Evolutionary conservation across 2,329 filamentous ascomycete species (phyloP).

Genomic region (Chalara sp.): DNA sequence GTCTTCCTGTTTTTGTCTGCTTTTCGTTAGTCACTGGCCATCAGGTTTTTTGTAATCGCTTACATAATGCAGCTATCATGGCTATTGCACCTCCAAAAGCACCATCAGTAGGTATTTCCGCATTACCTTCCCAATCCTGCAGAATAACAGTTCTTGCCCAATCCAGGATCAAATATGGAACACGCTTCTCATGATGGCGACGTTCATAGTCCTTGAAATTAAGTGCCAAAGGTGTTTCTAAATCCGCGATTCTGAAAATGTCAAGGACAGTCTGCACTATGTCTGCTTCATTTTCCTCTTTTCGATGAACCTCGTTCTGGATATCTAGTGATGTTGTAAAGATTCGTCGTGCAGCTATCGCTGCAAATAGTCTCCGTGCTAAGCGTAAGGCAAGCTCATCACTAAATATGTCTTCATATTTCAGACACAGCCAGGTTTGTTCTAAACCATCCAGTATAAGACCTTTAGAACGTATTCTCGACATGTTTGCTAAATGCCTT

Average conservation of each 20-base stretch:
- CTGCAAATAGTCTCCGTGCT: conserved; percentile 50
- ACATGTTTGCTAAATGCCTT: conserved; percentile 48
- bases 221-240: conserved; percentile 28
- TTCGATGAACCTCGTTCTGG: conserved; percentile 17
- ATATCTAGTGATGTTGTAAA: conserved; percentile 24
- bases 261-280: conserved; percentile 28
- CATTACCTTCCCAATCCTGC: conserved; percentile 72
- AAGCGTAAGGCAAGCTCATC: conserved; percentile 53
- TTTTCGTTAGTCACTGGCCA: conserved; percentile 5
- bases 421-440: conserved; percentile 42
- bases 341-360: conserved; percentile 34
- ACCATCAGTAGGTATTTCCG: conserved; percentile 62
- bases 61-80: conserved; percentile 66
- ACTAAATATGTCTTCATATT: conserved; percentile 57
- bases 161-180: conserved; percentile 54
- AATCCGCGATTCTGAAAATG: conserved; percentile 33
- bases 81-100: conserved; percentile 72
- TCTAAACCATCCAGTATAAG: conserved; percentile 40
- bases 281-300: conserved; percentile 15
- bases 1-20: conserved; percentile 55
- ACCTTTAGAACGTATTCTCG: conserved; percentile 42
- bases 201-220: conserved; percentile 44
- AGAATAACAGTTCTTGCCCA: conserved; percentile 72
- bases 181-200: conserved; percentile 48
- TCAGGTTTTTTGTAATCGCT: conserved; percentile 28